phyloP scores from a whole-genome alignment of 805 yeast species.

The Metschnikowia peoriensis region DNA sequence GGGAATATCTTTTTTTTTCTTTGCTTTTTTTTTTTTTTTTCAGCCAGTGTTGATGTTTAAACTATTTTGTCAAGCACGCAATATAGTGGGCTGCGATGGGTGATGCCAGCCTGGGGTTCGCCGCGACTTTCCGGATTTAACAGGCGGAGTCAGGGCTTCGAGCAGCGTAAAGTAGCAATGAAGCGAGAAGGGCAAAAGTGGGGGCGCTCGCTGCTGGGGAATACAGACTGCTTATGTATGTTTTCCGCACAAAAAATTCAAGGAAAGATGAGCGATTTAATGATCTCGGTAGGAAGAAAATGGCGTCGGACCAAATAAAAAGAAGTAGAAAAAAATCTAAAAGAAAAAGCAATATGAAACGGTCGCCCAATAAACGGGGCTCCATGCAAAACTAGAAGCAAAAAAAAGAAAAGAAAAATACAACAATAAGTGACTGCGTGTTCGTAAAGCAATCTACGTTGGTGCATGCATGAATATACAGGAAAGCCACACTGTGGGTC shows the following conservation, averaged over 20 bases:
- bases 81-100: background rate
- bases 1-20: too few species aligned
- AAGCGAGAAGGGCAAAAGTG: background rate
- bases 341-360: background rate
- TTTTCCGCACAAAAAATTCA: background rate
- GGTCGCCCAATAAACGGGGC: background rate
- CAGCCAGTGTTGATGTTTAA: too few species aligned
- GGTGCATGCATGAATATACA: background rate
- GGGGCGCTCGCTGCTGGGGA: background rate
- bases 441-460: constrained; percentile 5
- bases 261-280: background rate
- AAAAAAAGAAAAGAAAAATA: background rate
- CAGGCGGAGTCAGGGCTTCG: background rate
- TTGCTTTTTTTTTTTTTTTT: too few species aligned
- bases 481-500: background rate
- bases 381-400: background rate
- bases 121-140: background rate
- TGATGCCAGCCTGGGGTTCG: background rate
- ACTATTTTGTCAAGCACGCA: too few species aligned
- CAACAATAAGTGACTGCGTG: background rate
- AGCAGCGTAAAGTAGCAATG: background rate
- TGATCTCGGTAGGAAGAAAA: background rate
- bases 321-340: background rate
- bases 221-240: background rate
- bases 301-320: background rate